Evolutionary conservation across 2,329 filamentous ascomycete species (phyloP), one percentile per base, ranked within the genome.

Genomic region (Diaporthe ampelina): DNA sequence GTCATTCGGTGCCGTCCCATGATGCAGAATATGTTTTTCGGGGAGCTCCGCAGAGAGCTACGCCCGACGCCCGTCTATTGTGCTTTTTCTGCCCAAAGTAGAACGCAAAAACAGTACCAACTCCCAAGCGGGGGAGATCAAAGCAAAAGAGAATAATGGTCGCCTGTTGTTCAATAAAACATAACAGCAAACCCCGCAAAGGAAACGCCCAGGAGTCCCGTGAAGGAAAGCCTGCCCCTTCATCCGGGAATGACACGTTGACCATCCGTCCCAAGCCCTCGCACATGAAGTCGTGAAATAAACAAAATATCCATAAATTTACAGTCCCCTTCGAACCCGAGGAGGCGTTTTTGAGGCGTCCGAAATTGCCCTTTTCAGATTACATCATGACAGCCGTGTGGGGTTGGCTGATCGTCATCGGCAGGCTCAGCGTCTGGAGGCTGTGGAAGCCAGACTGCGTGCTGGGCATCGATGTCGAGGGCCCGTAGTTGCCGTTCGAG

Each of bases 351-450:
- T 24, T 35, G 45, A 50, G 70, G 57, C 50, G 11, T 54, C n/a
- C 17, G 32, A 17, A 32, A 7, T 9, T 48, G 61, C 71, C 63
- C 40, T 21, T 67, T 15, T 72, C 70, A 56, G 45, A 52, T 78
- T 79, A 83, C 81, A 83, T 83, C 76, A 79, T 79, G 73, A 80
- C 81, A 69, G 75, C 75, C 48, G 75, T 58, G 73, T 85, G 81
- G 61, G 89, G 88, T 71, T 89, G 87, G 83, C 89, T 91, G 78
- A 91, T 89, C 19, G 88, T 89, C 89, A 91, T 91, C 24, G 90
- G 89, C 89, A 91, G 91, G 83, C 89, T 90, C 71, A 91, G 85
- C 58, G 89, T 90, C 80, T 91, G 89, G 73, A 91, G 84, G 79
- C 86, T 89, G 84, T 90, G 91, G 83, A 85, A 91, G 45, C 84